Percentiles rank a stretch among this genome's conserved stretches.
These are phyloP conservation scores for Silene coronaria DNA, from an alignment of 179 eudicot genomes.

Conservation along the genomic window DNA sequence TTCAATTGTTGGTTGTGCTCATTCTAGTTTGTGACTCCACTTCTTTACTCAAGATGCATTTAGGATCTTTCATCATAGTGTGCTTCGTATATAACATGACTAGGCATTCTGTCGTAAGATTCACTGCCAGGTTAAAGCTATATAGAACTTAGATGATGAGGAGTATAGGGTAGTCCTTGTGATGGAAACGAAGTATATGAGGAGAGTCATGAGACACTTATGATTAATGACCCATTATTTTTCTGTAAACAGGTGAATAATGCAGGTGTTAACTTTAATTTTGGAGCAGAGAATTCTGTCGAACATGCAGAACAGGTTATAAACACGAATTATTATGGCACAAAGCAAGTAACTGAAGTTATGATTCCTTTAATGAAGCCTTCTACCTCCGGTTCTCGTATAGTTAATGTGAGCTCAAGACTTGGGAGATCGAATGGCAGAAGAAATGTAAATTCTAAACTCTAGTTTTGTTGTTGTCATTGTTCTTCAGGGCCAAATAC, in stretches of 20 bases:
- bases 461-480: background rate
- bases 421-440: slow-evolving; percentile 79
- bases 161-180: background rate
- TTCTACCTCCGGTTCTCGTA: slow-evolving; percentile 71
- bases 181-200: background rate
- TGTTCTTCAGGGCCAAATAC: background rate
- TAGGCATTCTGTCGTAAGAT: background rate
- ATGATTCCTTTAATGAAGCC: slow-evolving; percentile 81
- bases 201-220: background rate
- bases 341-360: slow-evolving; percentile 66
- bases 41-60: too few species aligned
- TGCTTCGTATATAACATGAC: background rate
- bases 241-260: slow-evolving; percentile 61
- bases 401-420: slow-evolving; percentile 78
- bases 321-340: slow-evolving; percentile 72
- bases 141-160: background rate
- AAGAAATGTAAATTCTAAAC: slow-evolving; percentile 58
- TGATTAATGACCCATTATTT: slow-evolving; percentile 1
- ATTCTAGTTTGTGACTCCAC: too few species aligned
- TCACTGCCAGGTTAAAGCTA: background rate
- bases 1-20: too few species aligned
- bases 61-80: too few species aligned
- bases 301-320: slow-evolving; percentile 77
- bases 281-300: slow-evolving; percentile 62
- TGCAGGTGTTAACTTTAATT: slow-evolving; percentile 77